Conservation (phyloP, 176 grass and related monocot species). For the Oryza meyeriana region DNA sequence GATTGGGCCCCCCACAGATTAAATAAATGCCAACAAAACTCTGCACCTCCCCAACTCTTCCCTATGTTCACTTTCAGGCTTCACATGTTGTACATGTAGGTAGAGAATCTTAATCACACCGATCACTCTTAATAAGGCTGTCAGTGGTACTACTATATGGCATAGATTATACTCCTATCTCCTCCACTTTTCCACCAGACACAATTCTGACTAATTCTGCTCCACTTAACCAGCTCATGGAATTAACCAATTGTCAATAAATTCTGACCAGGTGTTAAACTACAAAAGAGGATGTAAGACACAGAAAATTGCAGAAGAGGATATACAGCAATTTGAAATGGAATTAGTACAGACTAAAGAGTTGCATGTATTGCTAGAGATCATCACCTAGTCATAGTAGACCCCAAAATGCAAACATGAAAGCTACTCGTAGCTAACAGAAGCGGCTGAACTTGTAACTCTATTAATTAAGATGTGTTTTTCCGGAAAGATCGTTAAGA, state of each 20-base stretch:
- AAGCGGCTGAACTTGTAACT: not conserved
- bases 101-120: slow-evolving; percentile 36
- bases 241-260: not conserved
- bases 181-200: slow-evolving; percentile 8
- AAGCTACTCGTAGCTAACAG: not conserved
- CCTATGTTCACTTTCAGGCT: slow-evolving; percentile 4
- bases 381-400: not conserved
- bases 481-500: too few relatives aligned
- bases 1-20: not conserved
- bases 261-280: not conserved
- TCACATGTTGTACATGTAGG: slow-evolving; percentile 31
- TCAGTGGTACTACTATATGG: not conserved
- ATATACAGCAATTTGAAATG: not conserved
- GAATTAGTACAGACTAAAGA: not conserved
- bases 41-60: not conserved
- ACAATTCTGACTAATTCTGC: slow-evolving; percentile 14
- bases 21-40: slow-evolving; percentile 5
- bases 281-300: not conserved
- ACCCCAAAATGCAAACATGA: not conserved
- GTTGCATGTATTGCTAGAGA: not conserved
- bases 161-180: not conserved
- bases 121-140: slow-evolving; percentile 1
- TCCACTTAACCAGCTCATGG: not conserved
- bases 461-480: not conserved
- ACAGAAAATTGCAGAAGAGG: not conserved